Base-by-base conservation (phyloP, 2,329 filamentous ascomycete species). In the Triangularia setosa region DNA sequence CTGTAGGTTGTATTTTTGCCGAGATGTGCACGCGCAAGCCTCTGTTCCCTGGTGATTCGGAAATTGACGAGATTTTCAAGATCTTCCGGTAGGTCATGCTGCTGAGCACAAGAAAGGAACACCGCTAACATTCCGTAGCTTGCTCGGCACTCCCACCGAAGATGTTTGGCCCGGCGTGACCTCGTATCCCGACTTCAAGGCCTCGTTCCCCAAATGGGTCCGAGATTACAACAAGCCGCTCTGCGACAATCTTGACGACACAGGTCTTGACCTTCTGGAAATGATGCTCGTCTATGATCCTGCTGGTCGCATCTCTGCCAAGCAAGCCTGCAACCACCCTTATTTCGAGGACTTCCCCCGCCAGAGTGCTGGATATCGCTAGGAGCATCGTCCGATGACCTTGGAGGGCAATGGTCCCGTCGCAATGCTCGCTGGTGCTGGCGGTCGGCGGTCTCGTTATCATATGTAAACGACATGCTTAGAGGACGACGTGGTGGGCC, bases 1-100 rank as follows among this genome's bases (percentile, higher is more conserved):
- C 90, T 23, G 88, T 92, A 48, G 92, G 92, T 66, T 93, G 91
- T 76, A 96, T 96, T 77, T 95, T 96, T 75, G 92, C 92, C 21
- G 92, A 96, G 78, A 96, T 96, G 92, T 93, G 91, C 78, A 96
- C 92, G 4, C 87, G 91, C 74, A 95, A 94, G 79, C 91, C 92
- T 24, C 81, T 96, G 53, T 96, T 96, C 82, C 92, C 92, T 8
- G 92, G 92, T 66, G 92, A 96, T 75, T 93, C 90, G 4, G 92
- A 96, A 75, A 96, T 96, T 78, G 92, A 96, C 73, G 92, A 96
- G 78, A 96, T 96, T 74, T 96, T 96, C 84, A 95, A 94, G 80
- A 96, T 95, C 74, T 96, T 96, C 86, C 86, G 87, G 90, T 91
- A 79, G 68, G 82, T 72, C 3, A 12, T 56, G 27, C 21, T 30